These are phyloP conservation scores for Ustilago curta DNA, from an alignment of 1,284 basidiomycete genomes.

Conservation along the genomic window DNA sequence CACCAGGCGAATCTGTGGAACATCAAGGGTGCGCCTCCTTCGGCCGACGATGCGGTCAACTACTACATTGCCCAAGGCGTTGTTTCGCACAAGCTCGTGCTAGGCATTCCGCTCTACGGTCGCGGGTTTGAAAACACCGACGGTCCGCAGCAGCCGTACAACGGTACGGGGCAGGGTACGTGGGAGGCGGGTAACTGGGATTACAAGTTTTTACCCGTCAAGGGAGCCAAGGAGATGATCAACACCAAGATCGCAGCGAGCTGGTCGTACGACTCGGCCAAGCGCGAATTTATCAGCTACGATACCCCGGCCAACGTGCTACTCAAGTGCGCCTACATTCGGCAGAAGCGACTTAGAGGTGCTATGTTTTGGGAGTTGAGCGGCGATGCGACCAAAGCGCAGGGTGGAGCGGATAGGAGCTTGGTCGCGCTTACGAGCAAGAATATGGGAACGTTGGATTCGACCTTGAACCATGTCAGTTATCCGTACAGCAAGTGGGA, in stretches of 20 bases:
- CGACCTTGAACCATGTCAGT: conserved; percentile 78
- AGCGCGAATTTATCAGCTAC: conserved; percentile 82
- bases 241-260: conserved; percentile 79
- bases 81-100: conserved; percentile 78
- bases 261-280: conserved; percentile 79
- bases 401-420: conserved; percentile 50
- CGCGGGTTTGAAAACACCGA: conserved; percentile 82
- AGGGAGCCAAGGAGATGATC: conserved; percentile 77
- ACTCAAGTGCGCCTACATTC: conserved; percentile 82
- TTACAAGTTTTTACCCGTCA: conserved; percentile 81
- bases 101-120: conserved; percentile 76
- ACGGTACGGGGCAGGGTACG: conserved; percentile 80
- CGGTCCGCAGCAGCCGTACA: conserved; percentile 81
- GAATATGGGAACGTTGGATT: conserved; percentile 67
- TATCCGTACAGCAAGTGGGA: conserved; percentile 71
- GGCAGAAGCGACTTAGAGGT: conserved; percentile 77
- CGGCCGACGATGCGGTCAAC: conserved; percentile 79
- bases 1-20: conserved; percentile 81
- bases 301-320: conserved; percentile 78
- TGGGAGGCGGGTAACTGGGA: conserved; percentile 74
- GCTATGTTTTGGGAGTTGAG: conserved; percentile 76
- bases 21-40: conserved; percentile 68
- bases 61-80: conserved; percentile 79
- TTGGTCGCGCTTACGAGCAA: conserved; percentile 40
- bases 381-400: conserved; percentile 63